A percentile compares a stretch with the other conserved stretches of the same genome.
These are phyloP conservation scores for Cordyceps fumosorosea DNA, from an alignment of 2,329 filamentous ascomycete species.

Conservation along the genomic window DNA sequence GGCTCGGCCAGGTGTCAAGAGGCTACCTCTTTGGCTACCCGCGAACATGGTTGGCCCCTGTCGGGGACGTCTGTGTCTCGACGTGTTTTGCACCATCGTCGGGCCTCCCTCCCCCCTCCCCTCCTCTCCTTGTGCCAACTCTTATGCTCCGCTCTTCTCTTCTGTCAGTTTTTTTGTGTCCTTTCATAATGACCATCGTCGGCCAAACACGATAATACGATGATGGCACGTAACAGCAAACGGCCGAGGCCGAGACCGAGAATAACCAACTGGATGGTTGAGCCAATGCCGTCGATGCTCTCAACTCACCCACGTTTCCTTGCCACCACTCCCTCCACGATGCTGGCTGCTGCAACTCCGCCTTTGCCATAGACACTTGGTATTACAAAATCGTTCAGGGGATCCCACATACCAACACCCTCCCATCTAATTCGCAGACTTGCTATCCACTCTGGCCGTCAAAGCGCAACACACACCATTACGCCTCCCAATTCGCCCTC, in stretches of 20 bases:
- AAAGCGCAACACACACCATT: slow-evolving; percentile 1
- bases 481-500: neutral
- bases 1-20: neutral
- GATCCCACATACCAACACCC: neutral
- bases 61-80: neutral
- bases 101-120: neutral
- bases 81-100: slow-evolving; percentile 3
- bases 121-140: neutral
- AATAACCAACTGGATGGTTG: neutral
- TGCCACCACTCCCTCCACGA: neutral
- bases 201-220: neutral
- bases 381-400: neutral
- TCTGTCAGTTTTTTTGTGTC: neutral
- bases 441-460: neutral
- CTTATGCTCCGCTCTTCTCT: neutral
- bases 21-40: neutral
- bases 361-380: neutral
- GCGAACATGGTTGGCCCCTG: neutral
- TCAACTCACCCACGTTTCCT: neutral
- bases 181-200: neutral
- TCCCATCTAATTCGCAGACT: neutral
- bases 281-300: neutral
- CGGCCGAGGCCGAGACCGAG: neutral
- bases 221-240: neutral
- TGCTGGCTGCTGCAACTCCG: neutral